Percentiles rank a stretch among this genome's conserved stretches.
These are phyloP conservation scores for Triglochin maritima DNA, from an alignment of 106 monocot species.

Conservation along the genomic window DNA sequence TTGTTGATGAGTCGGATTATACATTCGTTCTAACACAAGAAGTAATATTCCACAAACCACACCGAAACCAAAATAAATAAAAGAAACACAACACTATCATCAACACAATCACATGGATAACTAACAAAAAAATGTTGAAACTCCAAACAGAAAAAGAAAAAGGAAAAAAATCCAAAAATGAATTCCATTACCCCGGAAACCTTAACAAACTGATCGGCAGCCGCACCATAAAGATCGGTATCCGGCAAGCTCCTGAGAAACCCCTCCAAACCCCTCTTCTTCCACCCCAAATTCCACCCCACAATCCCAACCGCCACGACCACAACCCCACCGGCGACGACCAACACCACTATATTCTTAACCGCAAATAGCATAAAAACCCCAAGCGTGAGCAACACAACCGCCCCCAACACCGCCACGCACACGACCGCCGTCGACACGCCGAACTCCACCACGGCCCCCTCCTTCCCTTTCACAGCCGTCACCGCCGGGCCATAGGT, in stretches of 20 bases:
- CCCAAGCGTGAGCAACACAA: conserved; percentile 7
- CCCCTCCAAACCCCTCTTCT: conserved; percentile 5
- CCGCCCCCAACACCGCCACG: conserved; percentile 1
- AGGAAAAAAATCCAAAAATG: background rate
- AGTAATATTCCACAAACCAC: too few species aligned
- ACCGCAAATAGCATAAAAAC: conserved; percentile 18
- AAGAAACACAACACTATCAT: background rate
- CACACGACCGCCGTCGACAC: conserved; percentile 10
- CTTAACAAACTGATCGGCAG: conserved; percentile 20
- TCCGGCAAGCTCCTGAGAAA: conserved; percentile 13
- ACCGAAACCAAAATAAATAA: background rate
- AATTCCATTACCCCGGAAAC: conserved; percentile 21
- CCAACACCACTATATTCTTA: conserved; percentile 11
- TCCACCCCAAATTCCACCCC: conserved; percentile 17
- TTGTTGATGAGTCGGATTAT: too few species aligned
- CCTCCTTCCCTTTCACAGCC: conserved; percentile 1
- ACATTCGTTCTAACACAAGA: too few species aligned
- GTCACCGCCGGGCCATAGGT: conserved; percentile 20
- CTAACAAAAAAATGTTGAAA: background rate
- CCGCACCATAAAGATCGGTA: conserved; percentile 12
- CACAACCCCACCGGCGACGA: conserved; percentile 4
- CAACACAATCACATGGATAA: too few species aligned
- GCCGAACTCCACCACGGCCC: conserved; percentile 2
- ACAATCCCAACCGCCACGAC: background rate
- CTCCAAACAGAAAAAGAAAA: background rate